Percentiles rank a stretch among this genome's conserved stretches.
Conservation (phyloP, 2,329 filamentous ascomycete genomes). For the Colletotrichum navitas region DNA sequence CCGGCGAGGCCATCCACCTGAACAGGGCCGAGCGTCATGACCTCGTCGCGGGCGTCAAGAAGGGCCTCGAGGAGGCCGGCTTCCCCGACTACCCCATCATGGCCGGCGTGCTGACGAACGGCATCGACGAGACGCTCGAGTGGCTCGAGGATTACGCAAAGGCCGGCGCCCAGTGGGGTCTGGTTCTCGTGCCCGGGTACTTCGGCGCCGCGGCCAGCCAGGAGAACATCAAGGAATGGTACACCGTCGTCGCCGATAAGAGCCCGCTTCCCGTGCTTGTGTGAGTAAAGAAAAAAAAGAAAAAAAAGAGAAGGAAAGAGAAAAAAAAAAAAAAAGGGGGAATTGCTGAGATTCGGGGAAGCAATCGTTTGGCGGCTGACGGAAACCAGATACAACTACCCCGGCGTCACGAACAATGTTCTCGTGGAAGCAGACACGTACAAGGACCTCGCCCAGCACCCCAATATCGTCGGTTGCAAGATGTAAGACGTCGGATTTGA, state of each 20-base stretch:
- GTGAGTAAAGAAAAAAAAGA: conserved; percentile 49
- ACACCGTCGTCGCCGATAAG: conserved; percentile 69
- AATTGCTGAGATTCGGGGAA: accelerated
- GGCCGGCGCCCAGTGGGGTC: conserved; percentile 71
- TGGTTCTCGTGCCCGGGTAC: conserved; percentile 74
- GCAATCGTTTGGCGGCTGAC: conserved; percentile 16
- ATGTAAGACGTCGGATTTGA: conserved; percentile 52
- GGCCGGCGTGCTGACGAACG: conserved; percentile 67
- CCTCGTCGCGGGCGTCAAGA: conserved; percentile 65
- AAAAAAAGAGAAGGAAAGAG: neutral
- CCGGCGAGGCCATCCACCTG: conserved; percentile 73
- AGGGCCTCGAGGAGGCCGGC: conserved; percentile 66
- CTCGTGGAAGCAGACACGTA: conserved; percentile 70
- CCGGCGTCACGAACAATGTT: conserved; percentile 75
- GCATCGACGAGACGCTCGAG: conserved; percentile 66
- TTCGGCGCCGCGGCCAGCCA: conserved; percentile 71
- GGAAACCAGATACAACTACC: conserved; percentile 64
- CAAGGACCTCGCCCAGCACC: conserved; percentile 67
- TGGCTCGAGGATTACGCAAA: conserved; percentile 67
- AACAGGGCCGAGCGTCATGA: conserved; percentile 67
- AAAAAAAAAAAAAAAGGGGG: neutral
- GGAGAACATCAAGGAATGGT: conserved; percentile 72
- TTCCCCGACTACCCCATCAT: conserved; percentile 69
- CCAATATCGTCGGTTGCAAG: conserved; percentile 77
- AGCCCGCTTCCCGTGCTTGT: conserved; percentile 72